Conservation (phyloP, 2,329 filamentous ascomycete genomes). For the Diaporthe sp. region DNA sequence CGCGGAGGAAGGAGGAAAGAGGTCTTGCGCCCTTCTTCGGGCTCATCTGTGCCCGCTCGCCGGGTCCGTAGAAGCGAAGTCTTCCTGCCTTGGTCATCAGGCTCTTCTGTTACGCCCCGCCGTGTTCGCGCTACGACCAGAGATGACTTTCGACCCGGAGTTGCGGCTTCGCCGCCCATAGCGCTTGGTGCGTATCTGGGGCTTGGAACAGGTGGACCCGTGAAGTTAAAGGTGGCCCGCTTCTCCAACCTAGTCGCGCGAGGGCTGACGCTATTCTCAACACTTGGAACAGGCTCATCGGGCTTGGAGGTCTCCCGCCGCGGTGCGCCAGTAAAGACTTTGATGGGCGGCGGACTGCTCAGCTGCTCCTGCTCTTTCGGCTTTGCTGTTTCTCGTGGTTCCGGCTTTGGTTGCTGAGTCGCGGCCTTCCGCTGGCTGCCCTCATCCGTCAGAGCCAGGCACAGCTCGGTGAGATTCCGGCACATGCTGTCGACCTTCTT, state of each 20-base stretch:
- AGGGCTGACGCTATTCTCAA: slow-evolving; percentile 56
- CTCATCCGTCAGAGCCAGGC: slow-evolving; percentile 82
- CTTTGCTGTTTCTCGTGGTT: slow-evolving; percentile 40
- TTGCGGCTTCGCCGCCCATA: slow-evolving; percentile 48
- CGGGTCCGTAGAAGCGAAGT: slow-evolving; percentile 61
- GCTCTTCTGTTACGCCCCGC: slow-evolving; percentile 63
- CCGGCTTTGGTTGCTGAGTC: slow-evolving; percentile 40
- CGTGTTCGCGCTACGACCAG: slow-evolving; percentile 57
- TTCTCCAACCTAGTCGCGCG: slow-evolving; percentile 66
- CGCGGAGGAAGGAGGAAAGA: slow-evolving; percentile 60
- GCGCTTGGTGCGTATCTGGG: slow-evolving; percentile 52
- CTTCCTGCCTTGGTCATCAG: slow-evolving; percentile 57
- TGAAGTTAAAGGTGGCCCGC: slow-evolving; percentile 56
- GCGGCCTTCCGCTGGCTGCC: slow-evolving; percentile 51
- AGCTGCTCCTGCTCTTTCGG: slow-evolving; percentile 44
- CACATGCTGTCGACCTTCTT: slow-evolving; percentile 95
- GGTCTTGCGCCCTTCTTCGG: slow-evolving; percentile 60
- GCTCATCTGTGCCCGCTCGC: slow-evolving; percentile 61
- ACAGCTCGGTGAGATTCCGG: slow-evolving; percentile 91
- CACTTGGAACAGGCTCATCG: slow-evolving; percentile 54
- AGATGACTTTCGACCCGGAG: slow-evolving; percentile 65
- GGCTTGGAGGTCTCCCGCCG: slow-evolving; percentile 56
- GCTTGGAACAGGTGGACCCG: slow-evolving; percentile 55
- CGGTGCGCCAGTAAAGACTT: slow-evolving; percentile 50
- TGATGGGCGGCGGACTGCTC: slow-evolving; percentile 60